Evolutionary conservation across 2,329 filamentous ascomycete genomes (phyloP), one percentile per base, ranked within the genome.

Genomic region (Sclerotinia sclerotiorum): DNA sequence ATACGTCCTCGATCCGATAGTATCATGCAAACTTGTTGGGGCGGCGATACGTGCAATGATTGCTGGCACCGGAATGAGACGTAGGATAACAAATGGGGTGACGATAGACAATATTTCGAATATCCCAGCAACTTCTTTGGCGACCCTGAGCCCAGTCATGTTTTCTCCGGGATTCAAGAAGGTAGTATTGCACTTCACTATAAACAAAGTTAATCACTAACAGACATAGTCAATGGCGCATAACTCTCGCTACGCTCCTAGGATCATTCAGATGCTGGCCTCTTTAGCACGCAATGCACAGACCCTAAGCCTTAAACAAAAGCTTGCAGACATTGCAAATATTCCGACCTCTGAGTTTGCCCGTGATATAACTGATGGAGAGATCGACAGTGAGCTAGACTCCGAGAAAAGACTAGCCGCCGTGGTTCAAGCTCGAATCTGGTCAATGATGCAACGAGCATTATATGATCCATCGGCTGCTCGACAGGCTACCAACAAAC

Each of bases 161-260:
- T 77, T 76, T 69, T 73, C 70, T 69, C 74, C 75, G 7, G 74
- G 72, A 0, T 77, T 75, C 51, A 72, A 71, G 67, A 68, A 75
- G 65, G 75, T 75, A 71, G 11, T 46, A 39, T 49, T 27, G n/a
- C 52, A 17, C 10, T 21, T 32, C n/a, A 4, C 6, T 49, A 3
- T 32, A 32, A 48, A 32, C 46, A 19, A 27, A 15, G 11, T 57
- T 21, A 21, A 39, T 67, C 63, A 51, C 67, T 62, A 35, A 70
- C 15, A n/a, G 4, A 4, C 29, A 27, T 56, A 67, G 64, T 54
- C 61, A 2, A 61, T 70, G 49, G 48, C 69, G 32, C 60, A 61
- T 3, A 69, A 69, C 21, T 54, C 69, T 35, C 42, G 17, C 39
- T 69, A 68, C 29, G 44, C 68, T 3, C 49, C 64, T 3, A 69